Evolutionary conservation across 306 rosid species (phyloP).

Genomic region (Clitoria ternatea): DNA sequence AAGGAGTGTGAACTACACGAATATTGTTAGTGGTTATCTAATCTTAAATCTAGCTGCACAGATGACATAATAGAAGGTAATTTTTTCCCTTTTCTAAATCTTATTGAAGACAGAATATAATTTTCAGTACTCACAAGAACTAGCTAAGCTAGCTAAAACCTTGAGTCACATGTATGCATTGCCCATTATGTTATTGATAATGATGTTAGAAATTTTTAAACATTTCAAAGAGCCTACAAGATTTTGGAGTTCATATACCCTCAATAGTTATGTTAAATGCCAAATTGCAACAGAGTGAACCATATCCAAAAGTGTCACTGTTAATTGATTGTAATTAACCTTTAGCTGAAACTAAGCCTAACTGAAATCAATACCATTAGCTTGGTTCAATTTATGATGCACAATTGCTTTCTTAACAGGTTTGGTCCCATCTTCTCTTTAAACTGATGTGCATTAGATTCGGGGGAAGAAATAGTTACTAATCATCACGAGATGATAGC

Average conservation of each 20-base stretch:
- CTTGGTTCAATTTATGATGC: neutral
- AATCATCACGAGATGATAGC: slow-evolving; percentile 68
- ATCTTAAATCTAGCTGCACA: neutral
- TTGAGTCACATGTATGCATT: neutral
- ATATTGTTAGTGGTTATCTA: neutral
- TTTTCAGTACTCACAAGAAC: neutral
- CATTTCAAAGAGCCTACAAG: neutral
- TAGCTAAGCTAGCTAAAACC: neutral
- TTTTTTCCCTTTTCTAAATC: neutral
- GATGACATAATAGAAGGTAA: neutral
- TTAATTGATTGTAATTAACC: neutral
- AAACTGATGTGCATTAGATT: slow-evolving; percentile 15
- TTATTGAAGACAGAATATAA: neutral
- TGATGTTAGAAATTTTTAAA: neutral
- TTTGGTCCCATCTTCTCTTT: slow-evolving; percentile 41
- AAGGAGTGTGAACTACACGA: neutral
- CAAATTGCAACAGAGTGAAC: neutral
- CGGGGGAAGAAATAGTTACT: slow-evolving; percentile 54
- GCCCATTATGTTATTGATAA: neutral
- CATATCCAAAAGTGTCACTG: neutral
- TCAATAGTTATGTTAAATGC: neutral
- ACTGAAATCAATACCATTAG: neutral
- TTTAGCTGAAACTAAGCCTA: slow-evolving; percentile 1
- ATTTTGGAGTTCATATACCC: neutral
- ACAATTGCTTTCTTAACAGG: neutral